Evolutionary conservation across 2,329 filamentous ascomycete species (phyloP), one percentile per base, ranked within the genome.

Genomic region (Spiromastix sp.): DNA sequence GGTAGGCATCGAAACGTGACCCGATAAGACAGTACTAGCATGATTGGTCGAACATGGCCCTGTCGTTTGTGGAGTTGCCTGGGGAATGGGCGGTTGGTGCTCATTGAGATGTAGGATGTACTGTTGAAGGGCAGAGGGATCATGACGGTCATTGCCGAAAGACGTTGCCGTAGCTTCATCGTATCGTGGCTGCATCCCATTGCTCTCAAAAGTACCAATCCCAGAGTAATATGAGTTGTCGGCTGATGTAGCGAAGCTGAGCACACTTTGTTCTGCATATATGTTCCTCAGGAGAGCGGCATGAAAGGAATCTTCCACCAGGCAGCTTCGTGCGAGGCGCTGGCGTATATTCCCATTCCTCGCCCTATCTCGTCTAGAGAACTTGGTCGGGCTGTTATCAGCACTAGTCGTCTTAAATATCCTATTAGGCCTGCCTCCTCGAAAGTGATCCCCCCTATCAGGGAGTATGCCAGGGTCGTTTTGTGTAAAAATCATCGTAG

Each of bases 381-480:
- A 42, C 15, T 54, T 45, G 7, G 74, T 68, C 11, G 79, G 79
- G 55, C 79, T 83, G 58, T 74, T 83, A 63, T 67, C 81, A 44
- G 77, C 71, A 55, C 78, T 81, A 44, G 62, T 72, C 9, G 78
- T 76, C 56, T 84, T 84, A 37, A 60, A 60, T 26, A 84, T 64
- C 41, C 77, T 51, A 21, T 34, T 22, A 22, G 25, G 10, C 30
- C 30, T 21, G 19, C 30, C 5, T 13, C 22, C 12, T 21, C 19
- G 3, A 21, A 8, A n/a, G n/a, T n/a, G n/a, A n/a, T n/a, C n/a
- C n/a, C n/a, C n/a, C n/a, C n/a, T n/a, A n/a, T n/a, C n/a, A n/a
- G n/a, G n/a, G n/a, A n/a, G n/a, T n/a, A n/a, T n/a, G n/a, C n/a
- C n/a, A n/a, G n/a, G n/a, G n/a, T n/a, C n/a, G n/a, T n/a, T n/a